Evolutionary conservation across 2,329 filamentous ascomycete species (phyloP).

Genomic region (Elsinoe batatas): DNA sequence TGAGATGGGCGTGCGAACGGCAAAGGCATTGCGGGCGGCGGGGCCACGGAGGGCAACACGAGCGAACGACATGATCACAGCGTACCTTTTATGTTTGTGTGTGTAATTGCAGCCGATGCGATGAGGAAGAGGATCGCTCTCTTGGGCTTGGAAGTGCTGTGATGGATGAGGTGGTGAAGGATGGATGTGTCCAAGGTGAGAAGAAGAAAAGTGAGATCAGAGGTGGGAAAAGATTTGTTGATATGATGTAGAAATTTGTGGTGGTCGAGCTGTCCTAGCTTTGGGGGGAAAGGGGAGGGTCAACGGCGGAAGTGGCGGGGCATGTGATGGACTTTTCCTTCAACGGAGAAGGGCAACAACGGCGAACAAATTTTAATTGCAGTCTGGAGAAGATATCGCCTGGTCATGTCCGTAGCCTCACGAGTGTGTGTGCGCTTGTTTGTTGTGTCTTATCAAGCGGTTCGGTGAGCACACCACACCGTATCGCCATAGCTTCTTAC

Average conservation of each 20-base stretch:
- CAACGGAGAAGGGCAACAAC: conserved; percentile 3
- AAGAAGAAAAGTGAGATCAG: conserved; percentile 16
- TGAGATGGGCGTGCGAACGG: background rate
- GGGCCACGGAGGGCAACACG: conserved; percentile 7
- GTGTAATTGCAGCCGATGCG: background rate
- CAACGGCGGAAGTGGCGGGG: conserved; percentile 11
- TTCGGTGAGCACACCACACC: conserved; percentile 7
- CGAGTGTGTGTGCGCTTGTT: background rate
- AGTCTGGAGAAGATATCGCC: conserved; percentile 7
- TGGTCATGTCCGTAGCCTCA: conserved; percentile 3
- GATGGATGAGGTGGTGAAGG: background rate
- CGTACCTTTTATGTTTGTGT: background rate
- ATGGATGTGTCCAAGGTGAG: background rate
- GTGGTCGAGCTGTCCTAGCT: conserved; percentile 1
- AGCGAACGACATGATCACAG: conserved; percentile 9
- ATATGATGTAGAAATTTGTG: conserved; percentile 6
- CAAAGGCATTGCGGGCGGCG: background rate
- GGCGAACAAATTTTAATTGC: conserved; percentile 4
- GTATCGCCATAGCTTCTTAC: background rate
- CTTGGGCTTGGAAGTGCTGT: background rate
- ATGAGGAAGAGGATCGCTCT: background rate
- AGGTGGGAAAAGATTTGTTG: background rate
- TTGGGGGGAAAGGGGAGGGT: conserved; percentile 2
- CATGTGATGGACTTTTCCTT: conserved; percentile 6
- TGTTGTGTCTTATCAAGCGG: background rate